phyloP scores from a whole-genome alignment of 306 rosid genomes.

The Cotoneaster glaucophyllus region DNA sequence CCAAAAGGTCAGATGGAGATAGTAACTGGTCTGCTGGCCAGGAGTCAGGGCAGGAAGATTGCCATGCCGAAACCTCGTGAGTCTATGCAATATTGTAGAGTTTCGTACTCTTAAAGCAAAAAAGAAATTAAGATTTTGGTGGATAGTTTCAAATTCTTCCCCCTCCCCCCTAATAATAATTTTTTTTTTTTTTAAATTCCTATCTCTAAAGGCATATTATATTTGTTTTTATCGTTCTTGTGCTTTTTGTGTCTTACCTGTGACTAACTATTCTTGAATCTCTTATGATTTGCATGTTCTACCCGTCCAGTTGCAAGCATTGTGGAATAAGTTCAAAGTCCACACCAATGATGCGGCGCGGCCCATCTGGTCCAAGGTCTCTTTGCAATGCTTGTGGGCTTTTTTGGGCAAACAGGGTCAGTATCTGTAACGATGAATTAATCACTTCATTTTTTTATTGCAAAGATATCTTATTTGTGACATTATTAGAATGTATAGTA shows the following conservation, averaged over 20 bases:
- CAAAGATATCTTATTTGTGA: background rate
- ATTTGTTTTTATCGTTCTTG: background rate
- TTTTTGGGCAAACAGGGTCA: conserved; percentile 90
- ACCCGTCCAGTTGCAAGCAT: conserved; percentile 62
- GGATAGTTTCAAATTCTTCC: background rate
- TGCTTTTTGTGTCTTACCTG: background rate
- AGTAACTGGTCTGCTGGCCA: conserved; percentile 53
- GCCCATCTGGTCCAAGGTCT: conserved; percentile 90
- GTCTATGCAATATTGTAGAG: conserved; percentile 21
- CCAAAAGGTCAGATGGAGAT: conserved; percentile 78
- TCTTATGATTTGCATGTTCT: conserved; percentile 1
- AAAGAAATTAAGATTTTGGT: background rate
- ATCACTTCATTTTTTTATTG: background rate
- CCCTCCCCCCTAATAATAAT: too few relatives aligned
- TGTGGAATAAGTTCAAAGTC: conserved; percentile 84
- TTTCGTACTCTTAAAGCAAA: background rate
- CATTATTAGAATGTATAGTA: background rate
- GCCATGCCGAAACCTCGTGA: conserved; percentile 67
- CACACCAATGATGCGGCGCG: conserved; percentile 98
- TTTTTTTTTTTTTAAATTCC: too few relatives aligned
- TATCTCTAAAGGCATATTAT: background rate
- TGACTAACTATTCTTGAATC: background rate
- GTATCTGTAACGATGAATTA: conserved; percentile 27
- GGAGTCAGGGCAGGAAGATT: conserved; percentile 69
- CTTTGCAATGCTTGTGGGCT: conserved; percentile 98